These are phyloP conservation scores for Penicillium nordicum DNA, from an alignment of 2,329 filamentous ascomycete species.

Conservation along the genomic window DNA sequence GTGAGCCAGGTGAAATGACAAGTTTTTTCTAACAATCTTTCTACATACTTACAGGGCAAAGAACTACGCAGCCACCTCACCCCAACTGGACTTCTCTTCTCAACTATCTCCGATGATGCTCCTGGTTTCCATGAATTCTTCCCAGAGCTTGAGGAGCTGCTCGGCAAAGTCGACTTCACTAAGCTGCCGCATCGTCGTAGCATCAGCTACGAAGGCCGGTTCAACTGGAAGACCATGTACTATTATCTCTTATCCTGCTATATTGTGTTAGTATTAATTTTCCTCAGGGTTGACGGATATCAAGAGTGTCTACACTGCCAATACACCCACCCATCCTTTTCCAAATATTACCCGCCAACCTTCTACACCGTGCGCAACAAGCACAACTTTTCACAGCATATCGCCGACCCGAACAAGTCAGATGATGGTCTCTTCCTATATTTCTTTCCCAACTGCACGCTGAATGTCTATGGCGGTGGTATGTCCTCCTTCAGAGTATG, in stretches of 20 bases:
- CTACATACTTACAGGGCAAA: constrained; percentile 13
- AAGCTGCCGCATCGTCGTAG: constrained; percentile 51
- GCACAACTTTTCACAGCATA: constrained; percentile 55
- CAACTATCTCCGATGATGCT: constrained; percentile 48
- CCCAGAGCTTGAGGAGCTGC: constrained; percentile 49
- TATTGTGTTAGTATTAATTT: neutral
- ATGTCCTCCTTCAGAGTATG: constrained; percentile 57
- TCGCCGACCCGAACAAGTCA: constrained; percentile 52
- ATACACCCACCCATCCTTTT: constrained; percentile 57
- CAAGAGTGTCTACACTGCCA: constrained; percentile 59
- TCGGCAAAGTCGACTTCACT: constrained; percentile 53
- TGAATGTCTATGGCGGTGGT: constrained; percentile 58
- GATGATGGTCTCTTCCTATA: constrained; percentile 57
- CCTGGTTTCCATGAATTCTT: constrained; percentile 54
- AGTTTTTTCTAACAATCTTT: neutral
- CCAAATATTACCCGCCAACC: constrained; percentile 53
- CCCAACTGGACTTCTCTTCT: constrained; percentile 52
- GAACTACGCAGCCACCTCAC: constrained; percentile 44
- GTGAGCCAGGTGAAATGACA: neutral
- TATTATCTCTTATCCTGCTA: neutral
- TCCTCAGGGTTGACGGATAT: constrained; percentile 52
- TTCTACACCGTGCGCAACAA: constrained; percentile 56
- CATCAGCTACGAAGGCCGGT: constrained; percentile 54
- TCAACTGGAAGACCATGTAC: constrained; percentile 60
- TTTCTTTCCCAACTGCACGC: constrained; percentile 56